These are phyloP conservation scores for Andrographis paniculata DNA, from an alignment of 305 asterid species.

Conservation along the genomic window DNA sequence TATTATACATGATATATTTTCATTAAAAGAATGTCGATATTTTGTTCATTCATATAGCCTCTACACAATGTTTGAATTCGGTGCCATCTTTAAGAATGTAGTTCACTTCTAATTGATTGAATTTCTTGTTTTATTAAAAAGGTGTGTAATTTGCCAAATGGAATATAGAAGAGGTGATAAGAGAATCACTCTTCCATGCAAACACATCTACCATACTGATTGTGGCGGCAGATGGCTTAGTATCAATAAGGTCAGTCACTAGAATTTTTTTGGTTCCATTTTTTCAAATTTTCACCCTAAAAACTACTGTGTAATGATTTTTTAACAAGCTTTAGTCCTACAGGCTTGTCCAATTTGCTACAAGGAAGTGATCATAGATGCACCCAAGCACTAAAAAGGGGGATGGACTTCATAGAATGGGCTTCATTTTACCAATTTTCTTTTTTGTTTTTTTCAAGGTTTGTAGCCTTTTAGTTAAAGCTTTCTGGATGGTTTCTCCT, in stretches of 20 bases:
- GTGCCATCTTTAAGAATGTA: no score
- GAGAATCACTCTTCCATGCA: conserved; percentile 85
- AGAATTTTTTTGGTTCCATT: no score
- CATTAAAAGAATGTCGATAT: not conserved
- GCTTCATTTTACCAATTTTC: conserved; percentile 14
- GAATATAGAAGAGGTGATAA: conserved; percentile 75
- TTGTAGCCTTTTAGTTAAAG: not conserved
- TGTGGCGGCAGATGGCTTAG: conserved; percentile 92
- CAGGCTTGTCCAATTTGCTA: conserved; percentile 98
- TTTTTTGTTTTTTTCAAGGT: conserved; percentile 20
- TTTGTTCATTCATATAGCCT: conserved; percentile 1
- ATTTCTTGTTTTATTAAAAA: conserved; percentile 18
- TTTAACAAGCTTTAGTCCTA: conserved; percentile 11
- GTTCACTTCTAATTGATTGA: conserved; percentile 6
- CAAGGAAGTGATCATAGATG: conserved; percentile 58
- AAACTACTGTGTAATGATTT: not conserved
- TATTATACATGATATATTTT: not conserved
- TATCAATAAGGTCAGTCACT: conserved; percentile 63
- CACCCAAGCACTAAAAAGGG: conserved; percentile 38
- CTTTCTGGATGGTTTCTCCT: no score
- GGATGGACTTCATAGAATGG: conserved; percentile 14
- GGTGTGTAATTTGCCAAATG: conserved; percentile 98
- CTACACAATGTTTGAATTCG: conserved; percentile 1
- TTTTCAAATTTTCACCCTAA: no score
- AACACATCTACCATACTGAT: conserved; percentile 62